Evolutionary conservation across 768 basidiomycete species (phyloP), one percentile per base, ranked within the genome.

Genomic region (Psilocybe cubensis): DNA sequence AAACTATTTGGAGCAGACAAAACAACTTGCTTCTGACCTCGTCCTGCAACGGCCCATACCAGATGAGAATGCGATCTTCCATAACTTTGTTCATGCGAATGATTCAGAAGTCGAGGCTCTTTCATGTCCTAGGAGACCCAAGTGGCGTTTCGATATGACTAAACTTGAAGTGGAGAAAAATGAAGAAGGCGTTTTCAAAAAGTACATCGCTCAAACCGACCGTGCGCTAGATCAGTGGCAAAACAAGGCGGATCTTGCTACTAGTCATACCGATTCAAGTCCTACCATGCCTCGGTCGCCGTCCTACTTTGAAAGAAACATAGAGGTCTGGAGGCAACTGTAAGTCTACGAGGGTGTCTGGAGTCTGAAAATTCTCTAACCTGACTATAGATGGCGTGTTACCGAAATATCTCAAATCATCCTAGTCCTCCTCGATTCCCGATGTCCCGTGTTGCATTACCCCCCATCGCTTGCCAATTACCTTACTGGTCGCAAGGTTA

Each of bases 271-370:
- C 6, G 48, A 56, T 12, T 8, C 54, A 20, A n/a, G n/a, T n/a
- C 45, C 52, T 29, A 43, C 62, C 25, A 78, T 87, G 81, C 86
- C 85, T 9, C 74, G 76, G 42, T 89, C 91, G 3, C 86, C 89
- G 2, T 87, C 89, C 1, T 87, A 88, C 71, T 97, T 86, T 70
- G 95, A 97, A 72, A 82, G 91, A 40, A 97, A 98, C 70, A 66
- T 97, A 43, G 92, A 97, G 68, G 94, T 97, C 12, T 98, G 95
- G 95, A 75, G 96, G 60, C 96, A 98, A 75, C 74, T 98, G 86
- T 92, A 71, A 63, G 89, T 79, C 7, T 44, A 52, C 17, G 29
- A 2, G 50, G 33, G 57, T 31, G 46, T 46, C 46, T 46, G 28
- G 54, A 48, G 20, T 31, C 23, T 27, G 18, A 23, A 54, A 45